These are phyloP conservation scores for Pseudozyma flocculosa DNA, from an alignment of 1,284 basidiomycete species.

Conservation along the genomic window DNA sequence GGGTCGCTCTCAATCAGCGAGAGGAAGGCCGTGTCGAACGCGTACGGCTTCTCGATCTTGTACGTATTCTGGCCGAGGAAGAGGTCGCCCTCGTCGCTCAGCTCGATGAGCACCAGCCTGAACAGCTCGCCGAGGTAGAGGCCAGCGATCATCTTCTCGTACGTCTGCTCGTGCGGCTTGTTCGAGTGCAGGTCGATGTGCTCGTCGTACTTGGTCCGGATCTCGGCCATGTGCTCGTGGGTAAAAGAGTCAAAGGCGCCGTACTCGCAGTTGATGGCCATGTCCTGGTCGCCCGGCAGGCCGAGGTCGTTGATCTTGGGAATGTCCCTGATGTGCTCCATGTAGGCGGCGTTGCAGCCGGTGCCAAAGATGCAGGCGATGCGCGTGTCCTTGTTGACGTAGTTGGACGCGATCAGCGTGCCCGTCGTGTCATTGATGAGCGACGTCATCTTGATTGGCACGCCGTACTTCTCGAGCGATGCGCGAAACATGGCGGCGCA, in stretches of 20 bases:
- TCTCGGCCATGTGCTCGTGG: slow-evolving; percentile 78
- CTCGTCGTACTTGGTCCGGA: slow-evolving; percentile 86
- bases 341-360: slow-evolving; percentile 88
- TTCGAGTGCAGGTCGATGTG: slow-evolving; percentile 91
- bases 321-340: slow-evolving; percentile 75
- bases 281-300: slow-evolving; percentile 70
- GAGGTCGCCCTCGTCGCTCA: slow-evolving; percentile 92
- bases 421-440: slow-evolving; percentile 87
- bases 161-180: slow-evolving; percentile 93
- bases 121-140: slow-evolving; percentile 96
- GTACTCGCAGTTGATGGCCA: slow-evolving; percentile 97
- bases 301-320: slow-evolving; percentile 74
- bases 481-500: slow-evolving; percentile 88
- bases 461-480: slow-evolving; percentile 69
- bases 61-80: slow-evolving; percentile 96
- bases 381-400: slow-evolving; percentile 84
- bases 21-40: slow-evolving; percentile 93
- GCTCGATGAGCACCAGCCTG: slow-evolving; percentile 86
- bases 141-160: slow-evolving; percentile 97
- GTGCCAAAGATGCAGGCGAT: slow-evolving; percentile 97
- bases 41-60: slow-evolving; percentile 89
- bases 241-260: slow-evolving; percentile 96
- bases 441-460: slow-evolving; percentile 55
- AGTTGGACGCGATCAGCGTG: slow-evolving; percentile 93
- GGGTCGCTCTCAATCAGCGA: slow-evolving; percentile 96